These are phyloP conservation scores for Elongisporangium undulatum DNA, from an alignment of 352 stramenopile species.

Conservation along the genomic window DNA sequence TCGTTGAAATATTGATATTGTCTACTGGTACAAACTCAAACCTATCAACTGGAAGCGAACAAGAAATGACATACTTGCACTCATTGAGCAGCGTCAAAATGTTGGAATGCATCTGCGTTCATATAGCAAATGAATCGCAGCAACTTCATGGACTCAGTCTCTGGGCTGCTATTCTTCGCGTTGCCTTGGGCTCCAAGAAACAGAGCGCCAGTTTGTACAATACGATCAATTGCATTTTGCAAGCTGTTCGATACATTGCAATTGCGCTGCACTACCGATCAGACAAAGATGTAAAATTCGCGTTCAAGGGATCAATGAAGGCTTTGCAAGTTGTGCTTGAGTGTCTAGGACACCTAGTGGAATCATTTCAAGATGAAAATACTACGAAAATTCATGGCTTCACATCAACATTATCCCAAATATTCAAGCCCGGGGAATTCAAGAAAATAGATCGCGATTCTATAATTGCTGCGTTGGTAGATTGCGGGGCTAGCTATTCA, in stretches of 20 bases:
- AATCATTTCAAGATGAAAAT: background rate
- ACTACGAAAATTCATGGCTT: background rate
- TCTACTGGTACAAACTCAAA: slow-evolving; percentile 9
- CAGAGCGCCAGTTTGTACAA: slow-evolving; percentile 38
- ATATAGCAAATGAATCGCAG: slow-evolving; percentile 23
- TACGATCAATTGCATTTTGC: slow-evolving; percentile 43
- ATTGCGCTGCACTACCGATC: slow-evolving; percentile 34
- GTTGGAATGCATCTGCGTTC: slow-evolving; percentile 39
- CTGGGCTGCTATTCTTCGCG: slow-evolving; percentile 29
- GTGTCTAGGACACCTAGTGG: slow-evolving; percentile 21
- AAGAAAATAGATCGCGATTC: slow-evolving; percentile 14
- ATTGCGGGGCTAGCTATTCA: slow-evolving; percentile 35
- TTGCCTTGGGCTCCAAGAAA: slow-evolving; percentile 26
- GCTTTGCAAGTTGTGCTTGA: slow-evolving; percentile 22
- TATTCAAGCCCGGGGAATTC: slow-evolving; percentile 5
- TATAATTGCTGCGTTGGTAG: slow-evolving; percentile 27
- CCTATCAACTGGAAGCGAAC: slow-evolving; percentile 1
- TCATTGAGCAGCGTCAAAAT: slow-evolving; percentile 30
- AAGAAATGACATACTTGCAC: slow-evolving; percentile 22
- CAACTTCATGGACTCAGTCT: slow-evolving; percentile 31
- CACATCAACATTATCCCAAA: background rate
- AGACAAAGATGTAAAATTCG: slow-evolving; percentile 17
- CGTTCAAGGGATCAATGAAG: slow-evolving; percentile 13
- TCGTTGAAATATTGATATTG: slow-evolving; percentile 41
- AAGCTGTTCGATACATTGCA: slow-evolving; percentile 42